A percentile compares a stretch with the other conserved stretches of the same genome.
phyloP scores from a whole-genome alignment of 2,329 filamentous ascomycete genomes.

The Aspergillus clavatus region DNA sequence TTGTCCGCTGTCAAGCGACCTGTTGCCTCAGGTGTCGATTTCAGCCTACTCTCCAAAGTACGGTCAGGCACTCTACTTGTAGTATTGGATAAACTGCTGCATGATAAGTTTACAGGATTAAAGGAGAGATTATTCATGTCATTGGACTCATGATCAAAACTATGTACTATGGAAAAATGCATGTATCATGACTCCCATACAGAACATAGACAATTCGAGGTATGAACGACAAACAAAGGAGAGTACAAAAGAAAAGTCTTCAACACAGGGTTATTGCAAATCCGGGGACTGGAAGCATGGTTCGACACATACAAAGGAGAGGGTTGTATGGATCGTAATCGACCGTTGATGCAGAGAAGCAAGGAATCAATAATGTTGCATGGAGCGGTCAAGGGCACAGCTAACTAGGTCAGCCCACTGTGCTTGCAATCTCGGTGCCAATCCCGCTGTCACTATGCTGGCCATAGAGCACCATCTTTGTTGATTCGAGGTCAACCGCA shows the following conservation, averaged over 20 bases:
- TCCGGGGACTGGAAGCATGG: conserved; percentile 6
- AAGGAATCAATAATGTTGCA: background rate
- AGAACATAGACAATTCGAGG: conserved; percentile 6
- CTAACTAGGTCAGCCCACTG: conserved; percentile 11
- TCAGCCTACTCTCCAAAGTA: too few species aligned
- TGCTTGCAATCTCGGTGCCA: conserved; percentile 25
- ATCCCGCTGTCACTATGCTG: conserved; percentile 28
- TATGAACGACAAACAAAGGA: conserved; percentile 17
- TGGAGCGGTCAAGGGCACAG: background rate
- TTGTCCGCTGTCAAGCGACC: background rate
- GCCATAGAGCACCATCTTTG: conserved; percentile 26
- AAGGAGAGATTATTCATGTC: background rate
- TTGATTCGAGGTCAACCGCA: conserved; percentile 10
- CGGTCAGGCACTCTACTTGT: too few species aligned
- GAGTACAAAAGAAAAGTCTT: conserved; percentile 18
- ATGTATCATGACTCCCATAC: conserved; percentile 6
- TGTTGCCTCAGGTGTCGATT: background rate
- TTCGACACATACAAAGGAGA: too few species aligned
- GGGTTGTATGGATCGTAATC: conserved; percentile 17
- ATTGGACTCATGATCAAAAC: background rate
- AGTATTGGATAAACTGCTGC: too few species aligned
- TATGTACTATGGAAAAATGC: background rate
- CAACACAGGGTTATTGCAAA: conserved; percentile 4
- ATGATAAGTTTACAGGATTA: background rate
- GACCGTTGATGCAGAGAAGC: conserved; percentile 9